Evolutionary conservation across 116 monocot species (phyloP).

Genomic region (Zostera marina): DNA sequence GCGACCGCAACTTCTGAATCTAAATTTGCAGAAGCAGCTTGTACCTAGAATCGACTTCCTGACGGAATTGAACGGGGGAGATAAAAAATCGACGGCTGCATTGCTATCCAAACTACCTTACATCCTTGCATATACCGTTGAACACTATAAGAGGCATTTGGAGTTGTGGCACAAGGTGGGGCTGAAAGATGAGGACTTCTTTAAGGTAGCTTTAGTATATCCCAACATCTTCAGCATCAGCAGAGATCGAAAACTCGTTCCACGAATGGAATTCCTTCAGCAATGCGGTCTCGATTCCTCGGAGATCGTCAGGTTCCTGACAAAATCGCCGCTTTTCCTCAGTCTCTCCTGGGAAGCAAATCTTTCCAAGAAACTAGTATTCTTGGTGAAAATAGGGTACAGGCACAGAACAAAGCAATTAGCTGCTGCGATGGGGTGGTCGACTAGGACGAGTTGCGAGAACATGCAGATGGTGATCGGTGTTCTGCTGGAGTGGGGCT

Average conservation of each 20-base stretch:
- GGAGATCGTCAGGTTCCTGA: conserved; percentile 39
- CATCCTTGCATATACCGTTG: conserved; percentile 40
- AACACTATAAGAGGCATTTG: conserved; percentile 34
- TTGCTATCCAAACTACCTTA: conserved; percentile 41
- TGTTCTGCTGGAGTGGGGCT: conserved; percentile 31
- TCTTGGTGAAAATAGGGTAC: conserved; percentile 57
- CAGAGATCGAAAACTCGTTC: conserved; percentile 39
- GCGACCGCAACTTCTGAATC: conserved; percentile 44
- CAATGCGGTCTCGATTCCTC: conserved; percentile 26
- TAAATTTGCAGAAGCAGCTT: conserved; percentile 31
- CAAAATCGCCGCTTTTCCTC: conserved; percentile 43
- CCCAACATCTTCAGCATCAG: conserved; percentile 61
- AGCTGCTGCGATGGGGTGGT: conserved; percentile 18
- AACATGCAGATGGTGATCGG: conserved; percentile 57
- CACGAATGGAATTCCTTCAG: conserved; percentile 32
- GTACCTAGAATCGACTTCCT: conserved; percentile 36
- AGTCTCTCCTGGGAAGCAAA: conserved; percentile 41
- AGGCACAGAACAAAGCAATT: conserved; percentile 31
- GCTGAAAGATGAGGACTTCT: conserved; percentile 26
- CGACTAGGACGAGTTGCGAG: conserved; percentile 44
- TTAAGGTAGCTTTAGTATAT: conserved; percentile 47
- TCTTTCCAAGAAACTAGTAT: conserved; percentile 41
- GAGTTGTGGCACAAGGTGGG: conserved; percentile 49
- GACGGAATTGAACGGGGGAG: conserved; percentile 26
- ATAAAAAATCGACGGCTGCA: conserved; percentile 17